Evolutionary conservation across 495 filamentous ascomycete species (phyloP).

Genomic region (Staphylotrichum tortipilum): DNA sequence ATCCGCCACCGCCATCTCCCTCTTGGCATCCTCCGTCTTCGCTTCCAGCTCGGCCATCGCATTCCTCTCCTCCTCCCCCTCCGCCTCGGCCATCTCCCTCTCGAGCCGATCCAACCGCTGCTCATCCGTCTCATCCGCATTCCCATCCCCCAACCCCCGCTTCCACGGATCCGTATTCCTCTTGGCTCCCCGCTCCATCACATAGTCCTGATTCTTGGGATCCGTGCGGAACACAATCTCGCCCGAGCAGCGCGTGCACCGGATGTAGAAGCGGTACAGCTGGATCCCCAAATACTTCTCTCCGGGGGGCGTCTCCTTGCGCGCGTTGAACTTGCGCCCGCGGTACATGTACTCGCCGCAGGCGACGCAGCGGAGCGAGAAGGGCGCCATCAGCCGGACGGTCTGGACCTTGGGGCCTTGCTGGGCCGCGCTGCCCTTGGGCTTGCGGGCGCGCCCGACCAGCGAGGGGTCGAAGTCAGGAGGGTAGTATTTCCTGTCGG

Average conservation of each 20-base stretch:
- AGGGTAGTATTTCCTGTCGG: conserved; percentile 74
- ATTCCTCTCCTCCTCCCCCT: conserved; percentile 70
- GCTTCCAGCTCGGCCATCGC: conserved; percentile 83
- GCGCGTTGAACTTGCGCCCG: conserved; percentile 93
- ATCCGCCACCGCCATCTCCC: conserved; percentile 96
- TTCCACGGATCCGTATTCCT: conserved; percentile 92
- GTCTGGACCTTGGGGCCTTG: conserved; percentile 70
- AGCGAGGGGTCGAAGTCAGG: conserved; percentile 94
- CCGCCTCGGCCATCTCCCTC: conserved; percentile 48
- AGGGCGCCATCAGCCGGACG: conserved; percentile 95
- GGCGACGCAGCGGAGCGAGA: conserved; percentile 79
- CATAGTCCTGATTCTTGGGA: conserved; percentile 89
- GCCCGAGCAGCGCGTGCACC: conserved; percentile 79
- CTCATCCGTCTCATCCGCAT: conserved; percentile 64
- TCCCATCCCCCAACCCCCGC: conserved; percentile 41
- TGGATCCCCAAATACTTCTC: conserved; percentile 85
- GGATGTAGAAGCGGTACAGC: conserved; percentile 91
- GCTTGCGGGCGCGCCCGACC: conserved; percentile 53
- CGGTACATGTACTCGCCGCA: conserved; percentile 98
- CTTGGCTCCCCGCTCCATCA: conserved; percentile 62
- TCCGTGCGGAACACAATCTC: conserved; percentile 96
- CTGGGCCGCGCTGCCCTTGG: conserved; percentile 44
- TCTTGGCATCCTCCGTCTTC: conserved; percentile 83
- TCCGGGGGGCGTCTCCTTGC: conserved; percentile 78
- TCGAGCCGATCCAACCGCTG: conserved; percentile 79